These are phyloP conservation scores for Oleoguttula mirabilis DNA, from an alignment of 495 filamentous ascomycete species.

Conservation along the genomic window DNA sequence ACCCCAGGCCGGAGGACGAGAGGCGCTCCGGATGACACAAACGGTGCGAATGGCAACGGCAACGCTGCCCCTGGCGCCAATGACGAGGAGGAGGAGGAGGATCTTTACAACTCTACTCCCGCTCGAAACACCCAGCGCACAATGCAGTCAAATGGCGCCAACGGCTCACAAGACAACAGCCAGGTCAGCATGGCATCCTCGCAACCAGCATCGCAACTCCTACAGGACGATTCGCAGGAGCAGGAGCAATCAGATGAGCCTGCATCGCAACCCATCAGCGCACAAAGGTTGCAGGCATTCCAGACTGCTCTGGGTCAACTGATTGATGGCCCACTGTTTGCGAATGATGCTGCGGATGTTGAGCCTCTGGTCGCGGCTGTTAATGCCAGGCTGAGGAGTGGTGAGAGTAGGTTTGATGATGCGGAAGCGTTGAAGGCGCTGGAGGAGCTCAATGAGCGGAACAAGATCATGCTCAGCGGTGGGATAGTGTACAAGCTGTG, in stretches of 20 bases:
- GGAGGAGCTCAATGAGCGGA: constrained; percentile 64
- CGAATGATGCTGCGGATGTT: constrained; percentile 64
- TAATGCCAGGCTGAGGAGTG: constrained; percentile 53
- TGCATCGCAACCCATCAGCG: constrained; percentile 38
- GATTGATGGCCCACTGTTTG: constrained; percentile 66
- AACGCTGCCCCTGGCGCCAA: constrained; percentile 10
- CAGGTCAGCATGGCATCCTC: constrained; percentile 59
- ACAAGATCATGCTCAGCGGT: constrained; percentile 72
- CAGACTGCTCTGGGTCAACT: constrained; percentile 65
- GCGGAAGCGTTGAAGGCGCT: constrained; percentile 67
- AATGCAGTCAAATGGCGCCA: constrained; percentile 24
- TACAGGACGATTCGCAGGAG: constrained; percentile 42
- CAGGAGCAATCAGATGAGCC: constrained; percentile 37
- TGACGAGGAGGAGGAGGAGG: constrained; percentile 43
- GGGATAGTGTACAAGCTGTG: constrained; percentile 43
- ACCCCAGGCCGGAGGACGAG: constrained; percentile 7
- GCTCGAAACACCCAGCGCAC: constrained; percentile 34
- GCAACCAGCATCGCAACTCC: constrained; percentile 52
- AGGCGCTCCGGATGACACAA: constrained; percentile 1
- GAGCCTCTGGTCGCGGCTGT: constrained; percentile 65
- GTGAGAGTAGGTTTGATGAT: constrained; percentile 46
- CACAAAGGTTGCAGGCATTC: constrained; percentile 60
- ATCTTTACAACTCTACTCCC: constrained; percentile 47
- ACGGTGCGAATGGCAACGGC: constrained; percentile 16
- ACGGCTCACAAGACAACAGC: constrained; percentile 34